These are phyloP conservation scores for sunflower (Helianthus annuus) DNA, from an alignment of 129 eudicot species.

Conservation along the genomic window HanXRQr2.0-SUNRISE NC_035444.2:70009673-70010172, in stretches of 20 bases:
- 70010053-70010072: too few relatives aligned
- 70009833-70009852: slow-evolving; percentile 91
- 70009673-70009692: slow-evolving; percentile 91
- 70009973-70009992: too few relatives aligned
- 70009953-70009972: too few relatives aligned
- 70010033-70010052: too few relatives aligned
- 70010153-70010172: too few relatives aligned
- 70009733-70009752: slow-evolving; percentile 91
- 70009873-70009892: neutral
- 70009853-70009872: slow-evolving; percentile 72
- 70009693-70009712: slow-evolving; percentile 99
- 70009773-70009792: slow-evolving; percentile 90
- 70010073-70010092: too few relatives aligned
- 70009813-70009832: slow-evolving; percentile 99
- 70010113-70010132: too few relatives aligned
- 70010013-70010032: too few relatives aligned
- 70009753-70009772: slow-evolving; percentile 98
- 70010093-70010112: too few relatives aligned
- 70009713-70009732: slow-evolving; percentile 94
- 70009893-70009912: neutral
- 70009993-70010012: too few relatives aligned
- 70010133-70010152: too few relatives aligned
- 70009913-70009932: neutral
- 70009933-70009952: too few relatives aligned
- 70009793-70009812: slow-evolving; percentile 97